Evolutionary conservation across 495 filamentous ascomycete species (phyloP), one percentile per base, ranked within the genome.

Genomic region (Xylaria venustula): DNA sequence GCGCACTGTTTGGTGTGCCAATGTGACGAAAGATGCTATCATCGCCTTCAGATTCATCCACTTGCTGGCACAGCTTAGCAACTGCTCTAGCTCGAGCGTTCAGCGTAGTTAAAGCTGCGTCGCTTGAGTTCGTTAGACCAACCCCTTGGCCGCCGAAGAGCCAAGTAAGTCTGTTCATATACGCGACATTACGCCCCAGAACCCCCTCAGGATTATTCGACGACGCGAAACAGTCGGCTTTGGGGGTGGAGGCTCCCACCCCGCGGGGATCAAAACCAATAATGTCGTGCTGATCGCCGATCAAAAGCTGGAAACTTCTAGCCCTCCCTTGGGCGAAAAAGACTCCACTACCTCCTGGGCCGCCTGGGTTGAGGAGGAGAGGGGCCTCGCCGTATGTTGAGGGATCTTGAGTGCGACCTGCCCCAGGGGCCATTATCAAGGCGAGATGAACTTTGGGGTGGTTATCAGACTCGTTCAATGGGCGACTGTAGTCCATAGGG

Each of bases 401-500:
- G 57, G 81, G 81, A 56, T 80, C 80, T 1, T 80, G 73, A 26
- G 81, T 66, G 64, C 82, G 76, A 6, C 81, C 73, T 44, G 73
- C 72, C 17, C 81, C 81, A 1, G 83, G 81, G 12, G 79, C 67
- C 28, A 81, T 79, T 47, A 81, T 67, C 4, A 88, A 65, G 19
- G 84, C 83, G 40, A 87, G 62, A 42, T 79, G 76, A 6, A 78
- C 75, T 48, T 82, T 74, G 32, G 68, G 73, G 22, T 74, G 68
- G 19, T 73, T 68, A 37, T 69, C 53, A 0, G 69, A 72, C 52
- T 78, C 71, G 25, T 62, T 60, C 30, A 72, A 37, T 0, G 69
- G 66, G 6, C 74, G 67, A 44, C 78, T 70, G 61, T 84, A 84
- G 66, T 85, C 80, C 79, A 87, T 82, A 3, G 84, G 84, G 7